Conservation (phyloP, 495 filamentous ascomycete species). For the Delitschia confertaspora region DNA sequence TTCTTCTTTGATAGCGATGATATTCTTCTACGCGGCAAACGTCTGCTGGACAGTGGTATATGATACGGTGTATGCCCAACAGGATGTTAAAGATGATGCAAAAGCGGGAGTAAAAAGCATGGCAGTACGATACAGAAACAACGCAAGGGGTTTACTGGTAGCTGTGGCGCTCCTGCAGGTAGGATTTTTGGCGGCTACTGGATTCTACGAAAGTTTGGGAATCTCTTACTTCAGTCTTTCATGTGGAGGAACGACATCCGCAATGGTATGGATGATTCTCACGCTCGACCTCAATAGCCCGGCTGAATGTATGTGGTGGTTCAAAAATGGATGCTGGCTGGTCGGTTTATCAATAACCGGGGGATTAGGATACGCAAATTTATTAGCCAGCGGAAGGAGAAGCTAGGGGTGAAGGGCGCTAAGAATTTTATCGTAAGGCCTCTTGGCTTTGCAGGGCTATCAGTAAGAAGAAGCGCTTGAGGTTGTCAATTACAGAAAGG, state of each 20-base stretch:
- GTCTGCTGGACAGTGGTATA: conserved; percentile 40
- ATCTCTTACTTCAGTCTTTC: background rate
- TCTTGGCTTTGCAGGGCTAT: no score
- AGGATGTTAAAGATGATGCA: conserved; percentile 40
- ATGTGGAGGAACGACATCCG: background rate
- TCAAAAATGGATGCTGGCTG: background rate
- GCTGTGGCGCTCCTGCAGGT: background rate
- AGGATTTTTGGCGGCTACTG: background rate
- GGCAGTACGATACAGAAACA: conserved; percentile 2
- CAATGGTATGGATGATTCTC: background rate
- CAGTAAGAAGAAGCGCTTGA: no score
- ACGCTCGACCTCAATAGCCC: background rate
- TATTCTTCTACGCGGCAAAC: conserved; percentile 16
- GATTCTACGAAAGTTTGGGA: background rate
- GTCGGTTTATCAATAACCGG: no score
- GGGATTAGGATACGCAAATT: no score
- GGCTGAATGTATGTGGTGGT: background rate
- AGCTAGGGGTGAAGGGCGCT: no score
- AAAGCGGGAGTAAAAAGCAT: conserved; percentile 37
- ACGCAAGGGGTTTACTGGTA: background rate
- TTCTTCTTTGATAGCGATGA: background rate
- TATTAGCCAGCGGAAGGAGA: no score
- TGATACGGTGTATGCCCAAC: conserved; percentile 44
- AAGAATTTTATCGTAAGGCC: no score
- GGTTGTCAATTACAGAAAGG: no score